Percentiles rank a stretch among this genome's conserved stretches.
These are phyloP conservation scores for Amanita subjunquillea DNA, from an alignment of 768 basidiomycete genomes.

Conservation along the genomic window DNA sequence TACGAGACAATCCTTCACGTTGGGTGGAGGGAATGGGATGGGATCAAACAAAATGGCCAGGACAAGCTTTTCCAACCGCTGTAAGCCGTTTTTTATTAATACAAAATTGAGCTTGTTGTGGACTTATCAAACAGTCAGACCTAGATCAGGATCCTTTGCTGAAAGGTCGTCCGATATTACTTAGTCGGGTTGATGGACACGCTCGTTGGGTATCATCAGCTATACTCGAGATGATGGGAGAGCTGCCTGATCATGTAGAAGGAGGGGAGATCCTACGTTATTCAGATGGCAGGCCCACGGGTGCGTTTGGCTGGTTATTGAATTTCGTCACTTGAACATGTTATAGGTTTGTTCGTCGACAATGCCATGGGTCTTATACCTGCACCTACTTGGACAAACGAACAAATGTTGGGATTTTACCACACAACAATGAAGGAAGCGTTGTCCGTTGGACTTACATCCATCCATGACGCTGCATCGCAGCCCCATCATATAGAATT, in stretches of 20 bases:
- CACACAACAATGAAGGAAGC: constrained; percentile 58
- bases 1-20: constrained; percentile 35
- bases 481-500: constrained; percentile 44
- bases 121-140: constrained; percentile 40
- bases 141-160: constrained; percentile 63
- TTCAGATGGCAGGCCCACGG: constrained; percentile 42
- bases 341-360: constrained; percentile 68
- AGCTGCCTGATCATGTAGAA: constrained; percentile 32
- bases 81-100: constrained; percentile 25
- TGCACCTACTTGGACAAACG: constrained; percentile 50
- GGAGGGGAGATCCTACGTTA: constrained; percentile 38
- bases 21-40: constrained; percentile 91
- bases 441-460: constrained; percentile 71
- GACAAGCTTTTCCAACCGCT: constrained; percentile 57
- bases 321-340: background rate
- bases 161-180: constrained; percentile 55
- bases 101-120: background rate
- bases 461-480: constrained; percentile 74
- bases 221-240: constrained; percentile 52
- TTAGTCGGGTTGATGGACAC: constrained; percentile 75
- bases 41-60: constrained; percentile 82
- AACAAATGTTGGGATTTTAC: constrained; percentile 49
- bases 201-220: constrained; percentile 78
- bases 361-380: constrained; percentile 77
- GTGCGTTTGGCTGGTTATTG: constrained; percentile 15